A percentile compares a stretch with the other conserved stretches of the same genome.
Evolutionary conservation across 1,284 basidiomycete genomes (phyloP).

Genomic region (Cryptococcus jaspeensis): DNA sequence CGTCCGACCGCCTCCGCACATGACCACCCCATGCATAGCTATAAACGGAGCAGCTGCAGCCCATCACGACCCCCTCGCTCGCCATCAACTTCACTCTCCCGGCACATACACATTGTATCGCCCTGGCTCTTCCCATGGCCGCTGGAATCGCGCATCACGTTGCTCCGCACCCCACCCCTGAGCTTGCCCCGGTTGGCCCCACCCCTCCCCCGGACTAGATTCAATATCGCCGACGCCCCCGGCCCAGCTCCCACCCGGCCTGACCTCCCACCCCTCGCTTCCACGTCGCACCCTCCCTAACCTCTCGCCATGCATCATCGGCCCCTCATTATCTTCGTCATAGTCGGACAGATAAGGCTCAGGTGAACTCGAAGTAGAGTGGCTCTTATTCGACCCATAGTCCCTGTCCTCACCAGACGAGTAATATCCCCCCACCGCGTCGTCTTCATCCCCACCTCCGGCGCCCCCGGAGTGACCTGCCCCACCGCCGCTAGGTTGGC

Average conservation of each 20-base stretch:
- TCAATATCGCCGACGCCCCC: neutral
- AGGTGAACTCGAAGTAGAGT: constrained; percentile 31
- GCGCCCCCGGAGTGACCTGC: neutral
- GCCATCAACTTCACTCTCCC: constrained; percentile 2
- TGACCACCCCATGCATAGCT: neutral
- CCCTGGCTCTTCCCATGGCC: constrained; percentile 31
- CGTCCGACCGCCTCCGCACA: too few relatives aligned
- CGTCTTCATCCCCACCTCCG: too few relatives aligned
- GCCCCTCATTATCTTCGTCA: constrained; percentile 51
- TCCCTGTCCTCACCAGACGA: constrained; percentile 58
- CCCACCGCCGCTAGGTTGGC: constrained; percentile 65
- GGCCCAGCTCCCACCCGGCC: constrained; percentile 13
- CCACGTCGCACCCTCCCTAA: constrained; percentile 30
- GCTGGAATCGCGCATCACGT: neutral
- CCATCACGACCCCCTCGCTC: neutral
- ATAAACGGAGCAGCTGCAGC: neutral
- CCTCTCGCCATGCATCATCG: constrained; percentile 13
- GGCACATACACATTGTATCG: constrained; percentile 34
- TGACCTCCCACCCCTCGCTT: constrained; percentile 42
- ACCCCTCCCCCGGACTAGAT: constrained; percentile 8
- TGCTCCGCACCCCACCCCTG: neutral
- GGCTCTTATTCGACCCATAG: constrained; percentile 9
- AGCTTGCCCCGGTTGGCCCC: constrained; percentile 2
- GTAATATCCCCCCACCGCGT: constrained; percentile 9
- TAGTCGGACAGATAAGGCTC: constrained; percentile 50